Evolutionary conservation across 768 basidiomycete species (phyloP), one percentile per base, ranked within the genome.

Genomic region (Serendipita sp.): DNA sequence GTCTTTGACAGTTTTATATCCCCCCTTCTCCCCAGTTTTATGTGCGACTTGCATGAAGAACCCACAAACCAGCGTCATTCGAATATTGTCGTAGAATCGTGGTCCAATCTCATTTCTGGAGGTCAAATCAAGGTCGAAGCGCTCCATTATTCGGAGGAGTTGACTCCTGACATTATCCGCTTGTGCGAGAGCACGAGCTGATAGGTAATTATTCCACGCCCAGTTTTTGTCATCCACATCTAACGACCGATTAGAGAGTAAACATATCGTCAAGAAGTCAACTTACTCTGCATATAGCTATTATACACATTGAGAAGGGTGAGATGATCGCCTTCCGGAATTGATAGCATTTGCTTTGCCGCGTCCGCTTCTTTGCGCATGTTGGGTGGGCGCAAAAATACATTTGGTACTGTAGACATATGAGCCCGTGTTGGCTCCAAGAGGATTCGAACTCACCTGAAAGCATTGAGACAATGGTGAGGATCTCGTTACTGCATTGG

Each of bases 41-140:
- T 96, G 92, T 4, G 94, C 96, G 11, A 92, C 84, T 72, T 97
- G 95, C 95, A 96, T 97, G 76, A 97, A 99, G 80, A 90, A 99
- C 1, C 94, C 96, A 69, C 86, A 88, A 3, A 89, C 87, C 24
- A 98, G 78, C 0, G 88, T 87, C 74, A 86, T 85, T 32, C 92
- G 83, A 65, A 98, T 85, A 68, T 86, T 86, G 63, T 76, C 67
- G 73, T 83, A 87, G 68, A 87, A 81, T 71, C 86, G 88, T 70
- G 78, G 79, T 69, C 88, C 82, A 68, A 92, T 87, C 32, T 72
- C 73, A 1, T 83, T 78, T 3, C 75, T 77, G 4, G 85, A 85
- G 32, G 92, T 73, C 24, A 93, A 72, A 34, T 88, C 86, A 38
- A 95, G 76, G 65, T 93, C 91, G 71, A 81, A 89, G 38, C 85